Percentiles rank a stretch among this genome's conserved stretches.
These are phyloP conservation scores for Rubia tinctorum DNA, from an alignment of 305 asterid species.

Conservation along the genomic window DNA sequence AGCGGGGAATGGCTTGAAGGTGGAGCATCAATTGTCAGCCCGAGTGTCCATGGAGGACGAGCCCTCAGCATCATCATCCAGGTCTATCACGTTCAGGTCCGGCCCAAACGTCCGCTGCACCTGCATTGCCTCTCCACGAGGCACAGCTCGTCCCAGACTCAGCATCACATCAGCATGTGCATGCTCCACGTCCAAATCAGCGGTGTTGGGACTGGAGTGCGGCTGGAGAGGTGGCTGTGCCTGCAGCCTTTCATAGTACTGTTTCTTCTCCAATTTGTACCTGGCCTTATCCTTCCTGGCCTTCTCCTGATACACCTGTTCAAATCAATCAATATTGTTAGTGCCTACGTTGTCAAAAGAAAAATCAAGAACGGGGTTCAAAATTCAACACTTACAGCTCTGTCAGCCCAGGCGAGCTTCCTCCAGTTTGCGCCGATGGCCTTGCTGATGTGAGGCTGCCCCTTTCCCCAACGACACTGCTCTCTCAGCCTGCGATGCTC, in stretches of 20 bases:
- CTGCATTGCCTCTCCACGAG: conserved; percentile 19
- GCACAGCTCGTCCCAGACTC: not conserved
- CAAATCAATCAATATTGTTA: conserved; percentile 1
- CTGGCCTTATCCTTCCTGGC: conserved; percentile 77
- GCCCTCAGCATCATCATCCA: not conserved
- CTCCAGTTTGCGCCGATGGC: conserved; percentile 88
- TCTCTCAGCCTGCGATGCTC: conserved; percentile 78
- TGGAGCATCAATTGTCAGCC: too few relatives aligned
- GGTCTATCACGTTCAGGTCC: conserved; percentile 23
- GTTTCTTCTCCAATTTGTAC: conserved; percentile 66
- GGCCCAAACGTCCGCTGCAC: conserved; percentile 21
- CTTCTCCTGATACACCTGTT: conserved; percentile 71
- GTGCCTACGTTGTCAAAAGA: conserved; percentile 4
- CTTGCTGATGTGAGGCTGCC: conserved; percentile 58
- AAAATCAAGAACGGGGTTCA: not conserved
- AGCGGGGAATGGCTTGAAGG: too few relatives aligned
- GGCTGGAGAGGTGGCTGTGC: conserved; percentile 18
- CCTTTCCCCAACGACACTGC: conserved; percentile 47
- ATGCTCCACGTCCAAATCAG: conserved; percentile 25
- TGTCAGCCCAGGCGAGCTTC: conserved; percentile 54
- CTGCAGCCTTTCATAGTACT: conserved; percentile 44
- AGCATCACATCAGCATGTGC: conserved; percentile 34
- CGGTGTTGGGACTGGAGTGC: not conserved
- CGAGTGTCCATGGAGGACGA: too few relatives aligned
- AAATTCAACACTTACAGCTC: conserved; percentile 36